A percentile compares a stretch with the other conserved stretches of the same genome.
phyloP scores from a whole-genome alignment of 2,329 filamentous ascomycete species.

The Fusarium abutilonis region DNA sequence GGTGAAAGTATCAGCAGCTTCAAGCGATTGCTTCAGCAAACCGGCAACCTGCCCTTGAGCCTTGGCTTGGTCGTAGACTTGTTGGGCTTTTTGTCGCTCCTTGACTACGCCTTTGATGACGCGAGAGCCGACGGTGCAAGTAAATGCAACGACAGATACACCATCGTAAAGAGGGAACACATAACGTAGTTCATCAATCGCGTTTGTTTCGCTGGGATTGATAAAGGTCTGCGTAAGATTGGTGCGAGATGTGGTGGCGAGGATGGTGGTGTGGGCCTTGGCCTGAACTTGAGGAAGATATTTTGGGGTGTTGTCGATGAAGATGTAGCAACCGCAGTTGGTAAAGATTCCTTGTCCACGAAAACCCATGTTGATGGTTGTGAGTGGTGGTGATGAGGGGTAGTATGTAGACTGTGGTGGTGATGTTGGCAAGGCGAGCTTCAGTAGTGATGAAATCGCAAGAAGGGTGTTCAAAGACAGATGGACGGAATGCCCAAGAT shows the following conservation, averaged over 20 bases:
- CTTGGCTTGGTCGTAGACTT: constrained; percentile 68
- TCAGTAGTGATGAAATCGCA: neutral
- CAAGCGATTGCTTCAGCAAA: constrained; percentile 69
- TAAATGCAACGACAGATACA: constrained; percentile 74
- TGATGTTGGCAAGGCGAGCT: neutral
- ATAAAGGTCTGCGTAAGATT: constrained; percentile 66
- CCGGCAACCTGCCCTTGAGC: constrained; percentile 69
- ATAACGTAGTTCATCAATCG: constrained; percentile 65
- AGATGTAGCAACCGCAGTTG: constrained; percentile 52
- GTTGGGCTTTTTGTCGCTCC: constrained; percentile 69
- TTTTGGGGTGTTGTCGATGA: constrained; percentile 33
- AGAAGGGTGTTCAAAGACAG: neutral
- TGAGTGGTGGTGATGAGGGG: neutral
- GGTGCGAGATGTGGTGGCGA: constrained; percentile 62
- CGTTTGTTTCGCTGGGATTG: constrained; percentile 58
- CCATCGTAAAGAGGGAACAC: constrained; percentile 78
- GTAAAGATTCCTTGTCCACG: neutral
- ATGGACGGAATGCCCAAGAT: neutral
- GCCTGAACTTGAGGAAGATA: constrained; percentile 69
- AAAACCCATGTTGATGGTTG: constrained; percentile 2
- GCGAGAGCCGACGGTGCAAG: constrained; percentile 68
- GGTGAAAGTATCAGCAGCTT: constrained; percentile 72
- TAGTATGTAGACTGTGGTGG: neutral
- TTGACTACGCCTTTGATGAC: constrained; percentile 73
- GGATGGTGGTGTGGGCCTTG: constrained; percentile 68